A percentile compares a stretch with the other conserved stretches of the same genome.
Evolutionary conservation across 805 yeast species (phyloP).

Genomic region (Ogataea degrootiae): DNA sequence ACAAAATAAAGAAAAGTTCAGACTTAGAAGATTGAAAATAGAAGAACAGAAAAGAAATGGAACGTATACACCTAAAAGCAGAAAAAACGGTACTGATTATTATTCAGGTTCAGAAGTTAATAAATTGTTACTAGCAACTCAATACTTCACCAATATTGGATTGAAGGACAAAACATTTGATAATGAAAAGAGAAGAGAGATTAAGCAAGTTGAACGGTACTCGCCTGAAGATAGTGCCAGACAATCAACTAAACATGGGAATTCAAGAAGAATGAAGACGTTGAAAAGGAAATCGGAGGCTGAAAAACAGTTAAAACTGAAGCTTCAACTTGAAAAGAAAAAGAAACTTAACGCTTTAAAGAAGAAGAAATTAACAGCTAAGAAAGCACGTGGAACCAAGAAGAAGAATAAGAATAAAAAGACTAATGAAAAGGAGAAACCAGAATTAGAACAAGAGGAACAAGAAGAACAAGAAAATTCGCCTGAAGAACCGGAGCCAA

Average conservation of each 20-base stretch:
- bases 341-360: background rate
- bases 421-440: constrained; percentile 1
- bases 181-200: constrained; percentile 5
- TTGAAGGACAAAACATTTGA: constrained; percentile 1
- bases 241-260: background rate
- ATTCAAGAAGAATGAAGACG: constrained; percentile 5
- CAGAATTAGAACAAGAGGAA: background rate
- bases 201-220: constrained; percentile 17
- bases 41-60: background rate
- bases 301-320: background rate
- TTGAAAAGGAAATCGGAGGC: constrained; percentile 5
- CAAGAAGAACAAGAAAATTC: background rate
- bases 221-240: constrained; percentile 8
- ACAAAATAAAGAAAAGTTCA: background rate
- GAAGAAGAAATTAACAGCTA: constrained; percentile 1
- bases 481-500: constrained; percentile 3
- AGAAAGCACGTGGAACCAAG: constrained; percentile 2
- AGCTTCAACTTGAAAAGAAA: background rate
- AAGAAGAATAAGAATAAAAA: constrained; percentile 5
- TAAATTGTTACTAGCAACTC: constrained; percentile 21
- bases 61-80: background rate
- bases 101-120: constrained; percentile 18
- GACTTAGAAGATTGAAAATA: background rate
- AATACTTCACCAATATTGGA: constrained; percentile 22
- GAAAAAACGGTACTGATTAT: constrained; percentile 5